These are phyloP conservation scores for Mycena galopus DNA, from an alignment of 768 basidiomycete species.

Conservation along the genomic window DNA sequence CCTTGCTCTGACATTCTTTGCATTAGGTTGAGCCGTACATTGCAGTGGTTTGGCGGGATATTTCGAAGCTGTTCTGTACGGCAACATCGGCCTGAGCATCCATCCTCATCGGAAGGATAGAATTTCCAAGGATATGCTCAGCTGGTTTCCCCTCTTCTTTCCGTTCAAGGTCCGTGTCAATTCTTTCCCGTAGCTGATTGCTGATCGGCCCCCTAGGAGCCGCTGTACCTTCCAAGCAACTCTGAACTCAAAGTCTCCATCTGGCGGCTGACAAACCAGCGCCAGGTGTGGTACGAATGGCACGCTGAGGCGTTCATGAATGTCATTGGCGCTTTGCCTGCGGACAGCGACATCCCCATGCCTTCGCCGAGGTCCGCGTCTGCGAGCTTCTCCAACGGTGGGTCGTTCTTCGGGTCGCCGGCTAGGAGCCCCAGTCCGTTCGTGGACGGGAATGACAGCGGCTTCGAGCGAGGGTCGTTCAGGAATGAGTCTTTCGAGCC, in stretches of 20 bases:
- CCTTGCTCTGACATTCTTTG: neutral
- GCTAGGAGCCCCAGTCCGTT: conserved; percentile 71
- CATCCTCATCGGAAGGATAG: conserved; percentile 90
- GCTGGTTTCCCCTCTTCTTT: conserved; percentile 99
- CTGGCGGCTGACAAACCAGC: conserved; percentile 92
- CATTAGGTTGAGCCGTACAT: neutral
- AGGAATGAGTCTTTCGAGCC: conserved; percentile 28
- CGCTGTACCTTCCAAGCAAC: conserved; percentile 92
- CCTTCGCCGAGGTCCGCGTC: conserved; percentile 36
- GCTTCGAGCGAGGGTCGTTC: conserved; percentile 23
- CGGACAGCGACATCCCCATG: conserved; percentile 47
- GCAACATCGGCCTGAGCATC: conserved; percentile 91
- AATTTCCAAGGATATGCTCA: conserved; percentile 96
- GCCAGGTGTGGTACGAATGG: conserved; percentile 99
- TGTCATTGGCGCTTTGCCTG: conserved; percentile 54
- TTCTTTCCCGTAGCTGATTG: conserved; percentile 8
- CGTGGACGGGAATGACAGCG: conserved; percentile 61
- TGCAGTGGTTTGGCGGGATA: conserved; percentile 91
- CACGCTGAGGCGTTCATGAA: conserved; percentile 93
- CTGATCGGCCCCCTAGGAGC: conserved; percentile 68
- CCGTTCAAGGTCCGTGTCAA: conserved; percentile 81
- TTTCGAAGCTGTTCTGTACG: conserved; percentile 95
- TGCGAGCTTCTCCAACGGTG: conserved; percentile 32
- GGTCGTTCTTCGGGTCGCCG: conserved; percentile 34
- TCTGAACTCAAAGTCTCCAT: conserved; percentile 94